Conservation (phyloP, 2,329 filamentous ascomycete species). For the Coniochaeta prunicola region DNA sequence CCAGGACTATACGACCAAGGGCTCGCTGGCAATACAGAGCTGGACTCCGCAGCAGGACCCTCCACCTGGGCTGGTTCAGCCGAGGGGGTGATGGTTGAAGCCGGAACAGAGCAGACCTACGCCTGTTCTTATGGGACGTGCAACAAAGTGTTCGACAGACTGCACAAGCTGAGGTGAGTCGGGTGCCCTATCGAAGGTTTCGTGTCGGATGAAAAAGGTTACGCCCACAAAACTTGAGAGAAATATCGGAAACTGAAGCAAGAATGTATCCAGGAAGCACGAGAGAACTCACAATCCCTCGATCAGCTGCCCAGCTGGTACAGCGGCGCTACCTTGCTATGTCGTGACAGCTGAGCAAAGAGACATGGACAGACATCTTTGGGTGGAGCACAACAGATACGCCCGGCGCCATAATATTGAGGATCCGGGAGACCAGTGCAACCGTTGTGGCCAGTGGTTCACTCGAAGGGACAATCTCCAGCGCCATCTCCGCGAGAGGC, state of each 20-base stretch:
- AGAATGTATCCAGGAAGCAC: neutral
- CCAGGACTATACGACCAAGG: neutral
- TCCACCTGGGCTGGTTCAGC: neutral
- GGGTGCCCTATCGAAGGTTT: neutral
- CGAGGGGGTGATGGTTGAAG: neutral
- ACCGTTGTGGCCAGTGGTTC: neutral
- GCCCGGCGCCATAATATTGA: neutral
- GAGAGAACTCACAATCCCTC: neutral
- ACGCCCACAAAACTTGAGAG: too few species aligned
- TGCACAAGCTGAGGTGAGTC: neutral
- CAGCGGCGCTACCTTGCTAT: neutral
- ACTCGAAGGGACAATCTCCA: neutral
- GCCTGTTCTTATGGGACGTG: neutral
- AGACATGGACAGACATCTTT: conserved; percentile 1
- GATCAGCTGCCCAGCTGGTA: neutral
- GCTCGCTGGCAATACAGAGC: neutral
- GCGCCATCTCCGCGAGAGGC: neutral
- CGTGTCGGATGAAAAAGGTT: too few species aligned
- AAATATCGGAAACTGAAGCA: neutral
- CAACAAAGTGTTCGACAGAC: neutral
- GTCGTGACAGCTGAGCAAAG: neutral
- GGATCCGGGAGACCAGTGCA: neutral
- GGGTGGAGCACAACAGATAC: neutral
- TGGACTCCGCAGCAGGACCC: neutral
- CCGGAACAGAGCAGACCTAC: neutral